phyloP scores from a whole-genome alignment of 1,284 basidiomycete genomes.

The Leccinum huronense region DNA sequence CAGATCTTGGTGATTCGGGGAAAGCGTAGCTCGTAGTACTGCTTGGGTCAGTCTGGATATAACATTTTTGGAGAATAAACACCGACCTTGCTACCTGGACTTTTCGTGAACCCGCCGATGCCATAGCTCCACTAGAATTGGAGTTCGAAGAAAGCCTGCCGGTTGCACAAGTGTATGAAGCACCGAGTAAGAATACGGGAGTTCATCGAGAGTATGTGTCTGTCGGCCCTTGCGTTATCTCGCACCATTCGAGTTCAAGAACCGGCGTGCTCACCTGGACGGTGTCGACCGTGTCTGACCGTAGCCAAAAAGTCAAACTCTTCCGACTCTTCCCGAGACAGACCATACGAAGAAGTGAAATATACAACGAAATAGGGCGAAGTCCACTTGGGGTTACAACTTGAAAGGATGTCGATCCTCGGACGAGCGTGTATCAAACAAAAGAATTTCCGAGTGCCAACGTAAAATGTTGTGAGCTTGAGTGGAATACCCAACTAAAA shows the following conservation, averaged over 20 bases:
- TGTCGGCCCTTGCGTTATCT: constrained; percentile 17
- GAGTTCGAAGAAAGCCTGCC: constrained; percentile 55
- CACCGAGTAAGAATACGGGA: constrained; percentile 57
- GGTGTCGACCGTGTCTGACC: constrained; percentile 41
- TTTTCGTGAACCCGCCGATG: constrained; percentile 38
- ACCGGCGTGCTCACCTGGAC: constrained; percentile 17
- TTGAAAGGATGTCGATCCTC: constrained; percentile 4
- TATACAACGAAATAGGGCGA: constrained; percentile 65
- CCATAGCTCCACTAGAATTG: constrained; percentile 70
- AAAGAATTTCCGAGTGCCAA: constrained; percentile 55
- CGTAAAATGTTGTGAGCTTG: constrained; percentile 72
- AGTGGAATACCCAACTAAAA: neutral
- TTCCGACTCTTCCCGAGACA: constrained; percentile 64
- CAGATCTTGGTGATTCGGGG: constrained; percentile 58
- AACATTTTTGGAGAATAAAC: too few species aligned
- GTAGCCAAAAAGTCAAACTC: constrained; percentile 64
- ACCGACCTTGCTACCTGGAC: too few species aligned
- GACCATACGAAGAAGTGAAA: constrained; percentile 74
- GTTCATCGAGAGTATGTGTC: constrained; percentile 20
- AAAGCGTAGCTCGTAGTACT: too few species aligned
- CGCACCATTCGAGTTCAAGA: neutral
- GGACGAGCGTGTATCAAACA: constrained; percentile 1
- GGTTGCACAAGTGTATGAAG: constrained; percentile 53
- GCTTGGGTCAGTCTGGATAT: too few species aligned
- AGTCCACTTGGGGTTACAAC: constrained; percentile 36